Percentiles rank a stretch among this genome's conserved stretches.
phyloP scores from a whole-genome alignment of 352 stramenopile species.

The Phytophthora kernoviae region DNA sequence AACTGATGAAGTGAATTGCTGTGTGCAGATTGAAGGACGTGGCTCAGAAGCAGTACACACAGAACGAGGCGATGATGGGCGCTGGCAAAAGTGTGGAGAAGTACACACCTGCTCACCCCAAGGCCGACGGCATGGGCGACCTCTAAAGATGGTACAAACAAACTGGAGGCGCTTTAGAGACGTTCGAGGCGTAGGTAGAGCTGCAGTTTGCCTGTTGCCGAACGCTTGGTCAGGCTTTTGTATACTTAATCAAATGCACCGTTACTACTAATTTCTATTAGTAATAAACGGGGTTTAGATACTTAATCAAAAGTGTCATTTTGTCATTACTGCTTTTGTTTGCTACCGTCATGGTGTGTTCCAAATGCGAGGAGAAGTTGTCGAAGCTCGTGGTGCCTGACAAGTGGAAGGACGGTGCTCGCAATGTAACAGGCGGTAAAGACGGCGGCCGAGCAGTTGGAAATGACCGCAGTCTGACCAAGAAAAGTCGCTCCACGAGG shows the following conservation, averaged over 20 bases:
- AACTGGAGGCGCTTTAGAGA: background rate
- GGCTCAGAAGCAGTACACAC: conserved; percentile 90
- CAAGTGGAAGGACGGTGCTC: conserved; percentile 72
- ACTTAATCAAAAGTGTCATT: background rate
- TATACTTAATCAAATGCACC: conserved; percentile 31
- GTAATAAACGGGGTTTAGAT: conserved; percentile 14
- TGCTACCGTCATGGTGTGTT: conserved; percentile 58
- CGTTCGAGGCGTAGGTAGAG: conserved; percentile 9
- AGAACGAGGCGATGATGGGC: conserved; percentile 79
- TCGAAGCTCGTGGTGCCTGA: conserved; percentile 77
- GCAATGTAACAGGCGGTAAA: conserved; percentile 61
- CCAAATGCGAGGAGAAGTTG: conserved; percentile 80
- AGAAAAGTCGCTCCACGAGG: conserved; percentile 44
- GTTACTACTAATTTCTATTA: background rate
- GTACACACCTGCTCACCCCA: conserved; percentile 63
- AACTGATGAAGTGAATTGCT: background rate
- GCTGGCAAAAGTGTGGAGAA: conserved; percentile 76
- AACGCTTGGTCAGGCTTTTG: conserved; percentile 18
- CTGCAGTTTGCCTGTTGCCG: background rate
- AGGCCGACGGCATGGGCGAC: conserved; percentile 65
- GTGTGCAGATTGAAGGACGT: conserved; percentile 80
- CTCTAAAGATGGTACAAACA: conserved; percentile 36
- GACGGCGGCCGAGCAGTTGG: conserved; percentile 52
- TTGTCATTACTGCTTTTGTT: too few relatives aligned
- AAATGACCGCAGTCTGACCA: conserved; percentile 35